Evolutionary conservation across 768 basidiomycete species (phyloP).

Genomic region (Clavulina sp.): DNA sequence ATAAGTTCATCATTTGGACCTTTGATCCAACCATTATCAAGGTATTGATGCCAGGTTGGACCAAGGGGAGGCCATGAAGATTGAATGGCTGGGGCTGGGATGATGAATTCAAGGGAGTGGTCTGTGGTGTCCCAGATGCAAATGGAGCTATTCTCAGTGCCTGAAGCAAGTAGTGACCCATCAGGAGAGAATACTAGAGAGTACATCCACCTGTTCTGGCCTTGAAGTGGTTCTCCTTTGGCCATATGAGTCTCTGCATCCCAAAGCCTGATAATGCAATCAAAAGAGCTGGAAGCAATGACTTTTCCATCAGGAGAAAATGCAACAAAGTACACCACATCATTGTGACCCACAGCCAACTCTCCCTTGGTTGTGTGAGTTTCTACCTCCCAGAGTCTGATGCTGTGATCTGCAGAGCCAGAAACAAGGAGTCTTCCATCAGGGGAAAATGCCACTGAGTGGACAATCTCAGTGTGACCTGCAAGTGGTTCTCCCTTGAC

Average conservation of each 20-base stretch:
- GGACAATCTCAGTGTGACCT: neutral
- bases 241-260: slow-evolving; percentile 24
- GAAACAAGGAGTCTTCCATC: neutral
- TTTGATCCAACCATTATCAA: too few relatives aligned
- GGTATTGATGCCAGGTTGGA: too few relatives aligned
- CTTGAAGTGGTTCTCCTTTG: slow-evolving; percentile 9
- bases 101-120: too few relatives aligned
- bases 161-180: slow-evolving; percentile 25
- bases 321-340: too few relatives aligned
- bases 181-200: slow-evolving; percentile 26
- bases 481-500: neutral
- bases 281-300: slow-evolving; percentile 24
- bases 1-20: too few relatives aligned
- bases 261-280: slow-evolving; percentile 27
- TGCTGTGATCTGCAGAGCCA: neutral
- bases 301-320: slow-evolving; percentile 26
- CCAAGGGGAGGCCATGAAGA: too few relatives aligned
- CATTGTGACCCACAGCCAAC: too few relatives aligned
- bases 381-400: neutral
- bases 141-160: slow-evolving; percentile 25
- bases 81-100: too few relatives aligned
- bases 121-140: slow-evolving; percentile 28
- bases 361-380: too few relatives aligned
- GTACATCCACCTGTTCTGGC: slow-evolving; percentile 19
- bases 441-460: neutral